Evolutionary conservation across 169 alveolate genomes (phyloP), one percentile per base, ranked within the genome.

Genomic region (Plasmodium ovale): DNA sequence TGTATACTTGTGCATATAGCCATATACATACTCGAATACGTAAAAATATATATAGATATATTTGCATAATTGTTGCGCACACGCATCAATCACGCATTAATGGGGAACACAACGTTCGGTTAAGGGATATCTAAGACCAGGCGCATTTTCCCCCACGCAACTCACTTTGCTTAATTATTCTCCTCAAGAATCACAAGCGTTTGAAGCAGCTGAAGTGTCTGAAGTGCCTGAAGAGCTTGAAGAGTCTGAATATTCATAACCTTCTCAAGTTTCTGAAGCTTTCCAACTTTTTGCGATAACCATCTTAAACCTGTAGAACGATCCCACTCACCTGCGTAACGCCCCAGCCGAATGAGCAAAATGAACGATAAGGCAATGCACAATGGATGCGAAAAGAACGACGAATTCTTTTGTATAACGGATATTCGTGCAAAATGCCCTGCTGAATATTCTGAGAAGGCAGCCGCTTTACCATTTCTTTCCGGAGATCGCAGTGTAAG

Each of bases 381-480:
- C 14, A 49, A 49, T 70, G 84, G 19, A 21, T 33, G 19, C 65
- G 47, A 65, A 27, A 31, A 59, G 23, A 39, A 3, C 14, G 82
- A 54, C n/a, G 72, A 65, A 14, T 25, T 54, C 35, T 35, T 67
- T 27, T 82, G 90, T 53, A 19, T 77, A 77, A 42, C 29, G 25
- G 85, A 82, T 29, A 82, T 82, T 53, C 21, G n/a, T 27, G 69
- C 51, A 19, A 82, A 68, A 67, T 54, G 51, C 23, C 53, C 25
- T 6, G 39, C 21, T 16, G 72, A 82, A 35, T 82, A 82, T 58
- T 23, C 23, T 51, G 35, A 70, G 16, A 42, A 82, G 16, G 3
- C 39, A 1, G 67, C 12, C 0, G 16, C 14, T 27, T 42, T 82
- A 12, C 90, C 90, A 6, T 16, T 9, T 31, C 6, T 82, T 29